Percentiles rank a stretch among this genome's conserved stretches.
Evolutionary conservation across 164 flowering plant species (phyloP).

Genomic region (Tinospora cordifolia): DNA sequence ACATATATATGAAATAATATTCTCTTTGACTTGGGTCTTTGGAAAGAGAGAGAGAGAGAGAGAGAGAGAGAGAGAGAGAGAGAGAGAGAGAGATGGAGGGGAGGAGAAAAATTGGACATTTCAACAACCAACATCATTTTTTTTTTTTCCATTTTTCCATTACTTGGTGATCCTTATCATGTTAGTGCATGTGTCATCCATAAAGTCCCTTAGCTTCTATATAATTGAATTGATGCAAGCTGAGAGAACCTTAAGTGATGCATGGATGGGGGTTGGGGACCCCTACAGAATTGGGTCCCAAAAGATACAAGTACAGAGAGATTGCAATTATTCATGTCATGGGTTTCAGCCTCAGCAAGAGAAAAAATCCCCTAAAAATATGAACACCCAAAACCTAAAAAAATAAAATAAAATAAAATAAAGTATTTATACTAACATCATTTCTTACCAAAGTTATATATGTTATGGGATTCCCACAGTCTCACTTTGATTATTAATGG

Average conservation of each 20-base stretch:
- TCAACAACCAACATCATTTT: not conserved
- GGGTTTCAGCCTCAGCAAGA: constrained; percentile 36
- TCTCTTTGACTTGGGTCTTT: not conserved
- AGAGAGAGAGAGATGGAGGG: not conserved
- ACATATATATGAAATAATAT: too few species aligned
- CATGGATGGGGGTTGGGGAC: constrained; percentile 1
- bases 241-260: not conserved
- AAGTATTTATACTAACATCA: constrained; percentile 22
- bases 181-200: constrained; percentile 16
- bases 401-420: too few species aligned
- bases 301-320: constrained; percentile 43
- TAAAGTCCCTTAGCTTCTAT: constrained; percentile 8
- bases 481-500: constrained; percentile 1
- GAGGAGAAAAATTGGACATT: not conserved
- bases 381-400: not conserved
- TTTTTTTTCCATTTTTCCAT: not conserved
- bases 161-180: constrained; percentile 16
- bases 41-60: not conserved
- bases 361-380: constrained; percentile 4
- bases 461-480: constrained; percentile 18
- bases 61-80: too few species aligned
- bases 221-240: constrained; percentile 17
- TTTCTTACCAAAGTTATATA: constrained; percentile 17
- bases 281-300: constrained; percentile 39
- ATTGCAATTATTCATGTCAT: constrained; percentile 52